Evolutionary conservation across 805 yeast species (phyloP), one percentile per base, ranked within the genome.

Genomic region (Wickerhamiella azymoides): DNA sequence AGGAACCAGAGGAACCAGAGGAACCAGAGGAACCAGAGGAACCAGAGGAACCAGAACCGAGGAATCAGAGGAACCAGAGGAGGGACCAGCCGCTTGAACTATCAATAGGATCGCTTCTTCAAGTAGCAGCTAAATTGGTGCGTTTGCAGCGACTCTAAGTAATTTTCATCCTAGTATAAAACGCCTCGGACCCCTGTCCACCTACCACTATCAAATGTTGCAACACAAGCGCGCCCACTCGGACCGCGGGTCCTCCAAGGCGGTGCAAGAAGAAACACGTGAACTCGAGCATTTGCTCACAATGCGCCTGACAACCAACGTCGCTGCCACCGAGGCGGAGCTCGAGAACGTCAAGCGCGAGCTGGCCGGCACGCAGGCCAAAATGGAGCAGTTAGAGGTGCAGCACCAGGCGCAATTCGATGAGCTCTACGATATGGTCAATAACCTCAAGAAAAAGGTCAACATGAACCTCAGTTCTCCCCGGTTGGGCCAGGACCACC

Each of bases 201-300:
- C n/a, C n/a, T n/a, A n/a, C n/a, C 7, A 21, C 16, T n/a, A 16
- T 30, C 33, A 30, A 14, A 30, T 30, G 33, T 30, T 30, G 16
- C 8, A 30, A 16, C 33, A 30, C 33, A 30, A 30, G 33, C 33
- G 33, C 33, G 16, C 16, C 33, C 14, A 13, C 14, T 6, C 33
- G 9, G 16, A 30, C 14, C 33, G 16, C 16, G 14, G 16, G 14
- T 5, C 33, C 11, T 3, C 4, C 9, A n/a, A 13, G 9, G 33
- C 33, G 11, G 33, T 41, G 13, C 28, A 16, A 4, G 18, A 14
- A 2, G 44, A 41, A 25, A 41, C 44, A 2, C 14, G 44, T 5
- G 39, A 41, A 25, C 11, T 41, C n/a, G 44, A 41, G 44, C 44
- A 41, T 25, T 33, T 19, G 10, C 25, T 36, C 25, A 26, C 24